Conservation (phyloP, 2,329 filamentous ascomycete genomes). For the Capronia americana region DNA sequence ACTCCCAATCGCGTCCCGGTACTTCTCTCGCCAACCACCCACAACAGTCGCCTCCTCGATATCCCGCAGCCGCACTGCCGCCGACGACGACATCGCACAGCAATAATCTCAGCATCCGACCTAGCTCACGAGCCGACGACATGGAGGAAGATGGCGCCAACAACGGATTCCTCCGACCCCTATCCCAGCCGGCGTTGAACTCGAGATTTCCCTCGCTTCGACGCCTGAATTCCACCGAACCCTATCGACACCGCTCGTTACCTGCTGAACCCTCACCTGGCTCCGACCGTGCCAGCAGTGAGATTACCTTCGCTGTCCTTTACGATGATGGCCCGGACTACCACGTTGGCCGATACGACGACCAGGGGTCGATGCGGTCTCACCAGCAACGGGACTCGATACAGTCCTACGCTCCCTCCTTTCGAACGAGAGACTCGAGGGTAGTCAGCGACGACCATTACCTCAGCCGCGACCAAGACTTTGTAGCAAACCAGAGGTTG, state of each 20-base stretch:
- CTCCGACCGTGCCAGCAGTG: conserved; percentile 40
- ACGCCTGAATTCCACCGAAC: conserved; percentile 38
- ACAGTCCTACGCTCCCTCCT: conserved; percentile 40
- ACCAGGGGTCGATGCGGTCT: conserved; percentile 35
- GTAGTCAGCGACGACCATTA: conserved; percentile 38
- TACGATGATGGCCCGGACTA: conserved; percentile 41
- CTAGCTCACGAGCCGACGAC: conserved; percentile 11
- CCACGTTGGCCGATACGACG: conserved; percentile 40
- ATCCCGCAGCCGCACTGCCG: conserved; percentile 12
- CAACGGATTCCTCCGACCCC: conserved; percentile 35
- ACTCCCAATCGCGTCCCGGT: conserved; percentile 35
- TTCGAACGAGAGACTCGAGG: conserved; percentile 39
- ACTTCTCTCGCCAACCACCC: conserved; percentile 21
- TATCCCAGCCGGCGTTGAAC: conserved; percentile 37
- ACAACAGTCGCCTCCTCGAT: conserved; percentile 19
- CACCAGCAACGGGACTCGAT: conserved; percentile 37
- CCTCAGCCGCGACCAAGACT: conserved; percentile 37
- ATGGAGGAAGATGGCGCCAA: conserved; percentile 39
- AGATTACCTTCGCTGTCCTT: conserved; percentile 41
- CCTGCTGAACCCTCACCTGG: conserved; percentile 38
- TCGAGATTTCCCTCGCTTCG: conserved; percentile 41
- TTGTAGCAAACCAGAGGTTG: conserved; percentile 40
- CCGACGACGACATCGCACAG: conserved; percentile 8
- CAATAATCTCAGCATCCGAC: conserved; percentile 2
- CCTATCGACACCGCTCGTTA: conserved; percentile 39